Conservation (phyloP, 148 eudicot genomes). For the Rhododendron kiyosumense region DNA sequence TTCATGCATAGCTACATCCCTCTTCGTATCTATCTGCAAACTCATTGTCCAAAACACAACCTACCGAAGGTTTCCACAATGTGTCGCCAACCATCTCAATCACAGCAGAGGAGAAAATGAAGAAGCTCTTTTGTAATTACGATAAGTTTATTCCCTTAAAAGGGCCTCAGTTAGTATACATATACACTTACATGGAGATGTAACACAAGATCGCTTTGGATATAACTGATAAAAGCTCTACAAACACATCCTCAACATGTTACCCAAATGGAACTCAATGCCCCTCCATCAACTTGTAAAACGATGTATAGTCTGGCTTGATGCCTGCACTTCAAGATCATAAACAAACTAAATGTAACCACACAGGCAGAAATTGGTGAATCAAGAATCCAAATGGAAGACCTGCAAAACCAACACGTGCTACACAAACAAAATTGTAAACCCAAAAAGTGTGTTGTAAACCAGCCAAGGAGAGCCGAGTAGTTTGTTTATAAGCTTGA, state of each 20-base stretch:
- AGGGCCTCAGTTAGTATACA: constrained; percentile 2
- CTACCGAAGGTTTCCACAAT: background rate
- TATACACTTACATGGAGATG: constrained; percentile 14
- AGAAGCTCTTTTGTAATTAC: background rate
- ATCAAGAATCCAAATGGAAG: background rate
- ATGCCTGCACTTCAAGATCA: background rate
- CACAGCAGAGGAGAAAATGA: constrained; percentile 2
- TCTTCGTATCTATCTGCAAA: background rate
- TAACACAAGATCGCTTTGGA: constrained; percentile 6
- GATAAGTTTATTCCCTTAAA: constrained; percentile 6
- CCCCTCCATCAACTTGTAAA: background rate
- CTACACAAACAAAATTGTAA: background rate
- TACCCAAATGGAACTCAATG: constrained; percentile 2
- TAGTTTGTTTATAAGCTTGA: background rate
- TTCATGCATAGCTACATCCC: background rate
- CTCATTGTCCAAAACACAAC: background rate
- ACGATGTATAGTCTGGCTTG: background rate
- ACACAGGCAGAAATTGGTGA: background rate
- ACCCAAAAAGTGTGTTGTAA: background rate
- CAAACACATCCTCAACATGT: background rate
- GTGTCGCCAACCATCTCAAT: constrained; percentile 1
- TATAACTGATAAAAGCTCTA: background rate
- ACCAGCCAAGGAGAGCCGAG: background rate
- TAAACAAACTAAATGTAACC: background rate
- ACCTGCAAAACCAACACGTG: background rate